Base-by-base conservation (phyloP, 2,329 filamentous ascomycete genomes). In the Epichloe amarillans region DNA sequence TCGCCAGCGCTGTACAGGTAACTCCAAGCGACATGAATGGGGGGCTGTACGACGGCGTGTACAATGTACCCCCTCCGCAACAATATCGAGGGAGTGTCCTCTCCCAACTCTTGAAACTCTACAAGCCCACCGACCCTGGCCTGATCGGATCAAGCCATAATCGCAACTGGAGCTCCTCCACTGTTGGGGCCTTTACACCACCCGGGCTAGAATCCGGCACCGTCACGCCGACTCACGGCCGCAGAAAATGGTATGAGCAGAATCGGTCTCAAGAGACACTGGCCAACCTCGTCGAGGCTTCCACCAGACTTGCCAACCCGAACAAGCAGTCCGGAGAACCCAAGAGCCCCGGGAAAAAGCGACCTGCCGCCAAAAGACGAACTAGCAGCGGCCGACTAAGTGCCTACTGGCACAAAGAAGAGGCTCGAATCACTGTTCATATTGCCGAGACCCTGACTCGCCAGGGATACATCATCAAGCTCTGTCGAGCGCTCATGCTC, bases 401-500 rank as follows among this genome's bases (percentile, higher is more conserved):
- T 48, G 62, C 63, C 8, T 62, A 67, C 17, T 65, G 67, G 53
- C 68, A 71, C 23, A 66, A 70, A 46, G 70, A 74, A 14, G 72
- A 74, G 57, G 62, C 66, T 10, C 67, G 69, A 11, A 73, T 74
- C 50, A 72, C 71, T 1, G 61, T 73, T 15, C 71, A 74, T 59
- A 82, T 82, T 55, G 78, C 79, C 30, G 72, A 80, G 57, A 90
- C 84, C 2, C 73, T 95, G 14, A 80, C 82, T 38, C 79, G 88
- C 3, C 88, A 95, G 59, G 80, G 80, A 55, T 95, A 94, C 64
- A 77, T 95, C 48, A 78, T 90, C 55, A 88, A 84, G 61, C 77
- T 96, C 4, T 95, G 89, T 64, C 80, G 82, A 42, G 86, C 86
- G 1, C 68, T 95, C 54, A 95, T 96, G 88, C 74, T 81, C 54